Base-by-base conservation (phyloP, 2,329 filamentous ascomycete genomes). In the Aspergillus viridinutans region DNA sequence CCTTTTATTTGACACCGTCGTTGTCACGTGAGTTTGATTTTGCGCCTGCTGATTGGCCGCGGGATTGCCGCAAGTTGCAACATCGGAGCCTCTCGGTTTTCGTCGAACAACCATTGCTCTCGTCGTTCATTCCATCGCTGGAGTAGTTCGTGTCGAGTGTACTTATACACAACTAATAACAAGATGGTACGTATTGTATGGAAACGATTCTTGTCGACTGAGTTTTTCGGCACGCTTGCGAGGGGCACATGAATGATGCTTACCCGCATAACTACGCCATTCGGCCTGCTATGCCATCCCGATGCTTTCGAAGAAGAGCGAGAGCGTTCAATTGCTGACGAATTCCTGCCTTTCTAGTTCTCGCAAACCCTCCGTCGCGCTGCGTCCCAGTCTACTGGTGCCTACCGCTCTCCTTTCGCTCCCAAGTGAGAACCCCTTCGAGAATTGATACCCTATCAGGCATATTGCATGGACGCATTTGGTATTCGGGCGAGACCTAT, bases 371-470 rank as follows among this genome's bases (percentile, higher is more conserved):
- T 69, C 60, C 71, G 70, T 63, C 71, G 71, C 52, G 69, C 70
- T 58, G 71, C 69, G 63, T 67, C 67, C 72, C 72, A 78, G 69
- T 56, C 57, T 56, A 59, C 56, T 54, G 58, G 57, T 55, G 76
- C 79, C 59, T 85, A 82, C 73, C 73, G 77, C 72, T 83, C 81
- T 70, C 80, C 79, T 56, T 85, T 81, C 68, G 83, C 80, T 55
- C 83, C 83, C 59, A 79, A 82, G 83, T 86, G 78, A 72, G 74
- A 67, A 50, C 35, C 28, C 60, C 64, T 54, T 45, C 56, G 49
- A 28, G 32, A 40, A 4, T 17, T 45, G 29, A 56, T 40, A 2
- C 29, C 20, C 26, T 20, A 32, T 25, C 29, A 48, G 20, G 40
- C 32, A 38, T 51, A 21, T 40, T 17, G 40, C 43, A 35, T 12